These are phyloP conservation scores for Saturnispora mendoncae DNA, from an alignment of 805 yeast genomes.

Conservation along the genomic window DNA sequence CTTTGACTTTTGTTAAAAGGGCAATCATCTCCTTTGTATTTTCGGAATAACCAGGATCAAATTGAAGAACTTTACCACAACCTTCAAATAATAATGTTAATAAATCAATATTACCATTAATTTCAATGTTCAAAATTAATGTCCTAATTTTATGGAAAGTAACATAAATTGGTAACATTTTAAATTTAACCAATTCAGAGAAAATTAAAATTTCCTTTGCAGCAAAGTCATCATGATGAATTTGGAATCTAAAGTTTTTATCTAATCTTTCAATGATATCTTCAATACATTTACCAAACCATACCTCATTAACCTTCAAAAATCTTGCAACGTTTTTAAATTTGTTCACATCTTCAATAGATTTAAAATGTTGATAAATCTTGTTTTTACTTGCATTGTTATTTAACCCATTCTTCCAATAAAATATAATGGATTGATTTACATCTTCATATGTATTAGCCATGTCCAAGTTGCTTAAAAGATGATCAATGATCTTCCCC, in stretches of 20 bases:
- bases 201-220: constrained; percentile 55
- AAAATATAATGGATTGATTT: constrained; percentile 39
- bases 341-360: constrained; percentile 37
- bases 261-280: constrained; percentile 50
- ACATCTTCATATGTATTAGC: constrained; percentile 40
- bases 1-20: constrained; percentile 42
- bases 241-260: constrained; percentile 49
- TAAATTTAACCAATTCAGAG: constrained; percentile 69
- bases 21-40: constrained; percentile 58
- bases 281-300: constrained; percentile 41
- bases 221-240: constrained; percentile 43
- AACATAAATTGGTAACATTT: constrained; percentile 59
- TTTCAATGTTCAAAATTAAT: constrained; percentile 42
- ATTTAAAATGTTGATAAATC: constrained; percentile 46
- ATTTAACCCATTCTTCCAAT: constrained; percentile 43
- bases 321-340: constrained; percentile 54
- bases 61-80: constrained; percentile 57
- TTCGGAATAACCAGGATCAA: constrained; percentile 45
- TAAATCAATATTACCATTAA: constrained; percentile 57
- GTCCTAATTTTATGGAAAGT: constrained; percentile 65
- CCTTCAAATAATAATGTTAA: constrained; percentile 63
- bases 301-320: constrained; percentile 46
- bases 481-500: constrained; percentile 6
- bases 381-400: constrained; percentile 67
- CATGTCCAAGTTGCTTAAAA: constrained; percentile 22